phyloP scores from a whole-genome alignment of 176 grass and related monocot species.

The Lolium multiflorum region DNA sequence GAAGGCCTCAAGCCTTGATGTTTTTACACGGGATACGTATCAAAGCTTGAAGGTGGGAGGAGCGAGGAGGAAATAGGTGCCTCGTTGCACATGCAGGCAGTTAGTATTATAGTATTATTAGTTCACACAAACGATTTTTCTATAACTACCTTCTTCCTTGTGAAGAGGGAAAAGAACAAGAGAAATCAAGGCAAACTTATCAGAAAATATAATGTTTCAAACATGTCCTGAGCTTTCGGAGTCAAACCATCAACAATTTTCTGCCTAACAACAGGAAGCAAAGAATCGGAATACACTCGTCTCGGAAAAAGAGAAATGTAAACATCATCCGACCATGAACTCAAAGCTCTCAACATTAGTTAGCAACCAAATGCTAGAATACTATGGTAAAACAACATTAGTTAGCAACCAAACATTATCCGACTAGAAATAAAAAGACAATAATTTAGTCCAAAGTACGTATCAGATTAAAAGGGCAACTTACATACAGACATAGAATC shows the following conservation, averaged over 20 bases:
- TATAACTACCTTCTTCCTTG: slow-evolving; percentile 87
- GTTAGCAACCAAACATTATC: slow-evolving; percentile 18
- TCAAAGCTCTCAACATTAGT: slow-evolving; percentile 26
- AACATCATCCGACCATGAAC: not conserved
- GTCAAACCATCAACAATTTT: slow-evolving; percentile 93
- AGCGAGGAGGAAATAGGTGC: too few relatives aligned
- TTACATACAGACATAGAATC: slow-evolving; percentile 11
- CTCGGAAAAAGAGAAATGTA: slow-evolving; percentile 47
- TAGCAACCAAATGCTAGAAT: slow-evolving; percentile 16
- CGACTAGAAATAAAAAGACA: slow-evolving; percentile 15
- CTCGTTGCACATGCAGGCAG: too few relatives aligned
- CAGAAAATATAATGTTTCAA: slow-evolving; percentile 87
- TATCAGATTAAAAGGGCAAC: slow-evolving; percentile 19
- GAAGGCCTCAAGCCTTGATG: too few relatives aligned
- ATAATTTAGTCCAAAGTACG: slow-evolving; percentile 19
- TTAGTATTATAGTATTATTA: too few relatives aligned
- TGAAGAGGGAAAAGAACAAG: slow-evolving; percentile 92
- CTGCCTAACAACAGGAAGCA: slow-evolving; percentile 75
- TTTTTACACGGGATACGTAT: too few relatives aligned
- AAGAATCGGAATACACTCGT: slow-evolving; percentile 72
- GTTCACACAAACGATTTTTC: slow-evolving; percentile 26
- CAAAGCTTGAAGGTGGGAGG: too few relatives aligned
- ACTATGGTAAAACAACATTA: slow-evolving; percentile 27
- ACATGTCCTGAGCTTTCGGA: slow-evolving; percentile 78
- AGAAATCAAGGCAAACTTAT: slow-evolving; percentile 95